These are phyloP conservation scores for Salix brachista DNA, from an alignment of 345 rosid species.

Conservation along the genomic window DNA sequence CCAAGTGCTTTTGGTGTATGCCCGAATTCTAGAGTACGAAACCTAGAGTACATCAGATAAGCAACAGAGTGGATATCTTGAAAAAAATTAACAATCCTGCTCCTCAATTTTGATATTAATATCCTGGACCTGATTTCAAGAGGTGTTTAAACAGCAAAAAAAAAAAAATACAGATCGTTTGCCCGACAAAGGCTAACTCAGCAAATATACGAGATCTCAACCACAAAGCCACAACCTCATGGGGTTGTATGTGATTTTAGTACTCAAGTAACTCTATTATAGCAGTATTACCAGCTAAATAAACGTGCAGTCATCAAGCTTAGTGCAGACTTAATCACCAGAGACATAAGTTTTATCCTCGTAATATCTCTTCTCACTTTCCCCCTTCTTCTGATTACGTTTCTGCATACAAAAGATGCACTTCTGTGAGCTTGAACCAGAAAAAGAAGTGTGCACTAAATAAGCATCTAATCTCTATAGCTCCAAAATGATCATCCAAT, in stretches of 20 bases:
- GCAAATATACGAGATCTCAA: slow-evolving; percentile 11
- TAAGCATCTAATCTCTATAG: not conserved
- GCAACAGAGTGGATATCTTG: not conserved
- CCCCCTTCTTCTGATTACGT: slow-evolving; percentile 68
- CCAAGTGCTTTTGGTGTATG: no score
- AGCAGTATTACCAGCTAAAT: not conserved
- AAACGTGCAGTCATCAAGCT: not conserved
- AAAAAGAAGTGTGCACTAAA: not conserved
- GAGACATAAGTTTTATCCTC: slow-evolving; percentile 47
- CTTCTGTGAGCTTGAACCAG: not conserved
- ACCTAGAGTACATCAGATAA: not conserved
- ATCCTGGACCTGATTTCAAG: slow-evolving; percentile 6
- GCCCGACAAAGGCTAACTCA: slow-evolving; percentile 15
- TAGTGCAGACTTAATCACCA: slow-evolving; percentile 37
- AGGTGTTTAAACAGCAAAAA: not conserved
- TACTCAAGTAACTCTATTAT: slow-evolving; percentile 1
- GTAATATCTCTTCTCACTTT: slow-evolving; percentile 59
- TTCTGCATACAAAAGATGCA: slow-evolving; percentile 36
- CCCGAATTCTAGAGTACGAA: not conserved
- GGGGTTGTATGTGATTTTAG: slow-evolving; percentile 2
- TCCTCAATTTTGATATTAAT: not conserved
- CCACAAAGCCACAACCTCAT: slow-evolving; percentile 3
- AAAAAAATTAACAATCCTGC: not conserved
- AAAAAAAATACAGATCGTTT: slow-evolving; percentile 4
- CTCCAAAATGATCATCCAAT: not conserved